phyloP scores from a whole-genome alignment of 306 rosid genomes.

The Acacia confusa region DNA sequence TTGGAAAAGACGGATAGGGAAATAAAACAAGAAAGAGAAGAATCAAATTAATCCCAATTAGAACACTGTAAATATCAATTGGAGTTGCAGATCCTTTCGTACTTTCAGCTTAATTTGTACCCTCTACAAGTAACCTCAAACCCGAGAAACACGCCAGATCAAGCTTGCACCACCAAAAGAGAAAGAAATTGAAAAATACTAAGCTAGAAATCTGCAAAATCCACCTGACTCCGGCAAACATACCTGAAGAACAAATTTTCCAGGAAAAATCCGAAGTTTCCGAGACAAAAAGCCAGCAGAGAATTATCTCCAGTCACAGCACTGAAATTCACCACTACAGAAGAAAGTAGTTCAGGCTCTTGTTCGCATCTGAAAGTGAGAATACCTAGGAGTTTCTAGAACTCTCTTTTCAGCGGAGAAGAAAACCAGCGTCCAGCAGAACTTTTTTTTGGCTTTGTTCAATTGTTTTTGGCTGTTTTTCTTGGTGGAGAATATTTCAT shows the following conservation, averaged over 20 bases:
- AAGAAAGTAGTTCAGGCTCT: background rate
- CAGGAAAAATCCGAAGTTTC: constrained; percentile 1
- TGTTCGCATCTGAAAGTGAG: constrained; percentile 12
- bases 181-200: background rate
- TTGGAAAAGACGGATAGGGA: background rate
- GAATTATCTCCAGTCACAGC: background rate
- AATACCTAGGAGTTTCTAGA: constrained; percentile 42
- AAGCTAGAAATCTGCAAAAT: constrained; percentile 7
- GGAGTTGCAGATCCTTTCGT: background rate
- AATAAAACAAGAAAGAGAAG: background rate
- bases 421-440: constrained; percentile 8
- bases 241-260: constrained; percentile 32
- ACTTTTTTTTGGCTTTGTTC: background rate
- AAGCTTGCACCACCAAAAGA: background rate
- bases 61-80: background rate
- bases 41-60: background rate
- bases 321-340: background rate
- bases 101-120: background rate
- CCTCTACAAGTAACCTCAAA: background rate
- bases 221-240: constrained; percentile 26
- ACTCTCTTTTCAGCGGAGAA: constrained; percentile 23
- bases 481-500: background rate
- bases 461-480: background rate
- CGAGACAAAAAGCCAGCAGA: background rate
- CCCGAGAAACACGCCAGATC: background rate